phyloP scores from a whole-genome alignment of 2,329 filamentous ascomycete genomes.

The Botrytis porri region DNA sequence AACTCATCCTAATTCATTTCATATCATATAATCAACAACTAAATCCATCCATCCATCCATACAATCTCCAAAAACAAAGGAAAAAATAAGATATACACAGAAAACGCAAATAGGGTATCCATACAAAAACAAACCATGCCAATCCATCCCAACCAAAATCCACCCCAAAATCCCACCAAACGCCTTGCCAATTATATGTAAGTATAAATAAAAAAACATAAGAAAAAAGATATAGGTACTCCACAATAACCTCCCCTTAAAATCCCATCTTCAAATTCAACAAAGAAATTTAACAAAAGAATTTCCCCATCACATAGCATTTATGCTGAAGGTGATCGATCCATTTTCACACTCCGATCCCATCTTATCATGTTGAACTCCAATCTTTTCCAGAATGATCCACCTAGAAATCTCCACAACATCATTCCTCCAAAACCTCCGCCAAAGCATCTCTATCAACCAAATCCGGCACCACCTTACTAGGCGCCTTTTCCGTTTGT shows the following conservation, averaged over 20 bases:
- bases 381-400: too few species aligned
- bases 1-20: too few species aligned
- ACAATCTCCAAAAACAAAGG: not conserved
- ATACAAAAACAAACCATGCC: not conserved
- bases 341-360: not conserved
- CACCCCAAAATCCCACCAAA: not conserved
- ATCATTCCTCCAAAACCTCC: constrained; percentile 31
- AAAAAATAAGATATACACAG: not conserved
- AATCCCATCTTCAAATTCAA: not conserved
- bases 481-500: constrained; percentile 39
- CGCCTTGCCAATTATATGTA: not conserved
- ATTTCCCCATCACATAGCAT: not conserved
- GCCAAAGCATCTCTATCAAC: constrained; percentile 36
- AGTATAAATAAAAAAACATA: not conserved
- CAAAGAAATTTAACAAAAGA: not conserved
- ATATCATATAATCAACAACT: not conserved
- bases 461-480: constrained; percentile 31
- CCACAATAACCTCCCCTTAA: too few species aligned
- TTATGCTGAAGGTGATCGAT: not conserved
- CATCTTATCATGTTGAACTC: not conserved
- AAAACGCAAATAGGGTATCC: constrained; percentile 13
- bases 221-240: not conserved
- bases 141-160: not conserved
- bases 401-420: not conserved
- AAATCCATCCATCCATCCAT: not conserved